Base-by-base conservation (phyloP, 768 basidiomycete genomes). In the Mrakia hoshinonis region DNA sequence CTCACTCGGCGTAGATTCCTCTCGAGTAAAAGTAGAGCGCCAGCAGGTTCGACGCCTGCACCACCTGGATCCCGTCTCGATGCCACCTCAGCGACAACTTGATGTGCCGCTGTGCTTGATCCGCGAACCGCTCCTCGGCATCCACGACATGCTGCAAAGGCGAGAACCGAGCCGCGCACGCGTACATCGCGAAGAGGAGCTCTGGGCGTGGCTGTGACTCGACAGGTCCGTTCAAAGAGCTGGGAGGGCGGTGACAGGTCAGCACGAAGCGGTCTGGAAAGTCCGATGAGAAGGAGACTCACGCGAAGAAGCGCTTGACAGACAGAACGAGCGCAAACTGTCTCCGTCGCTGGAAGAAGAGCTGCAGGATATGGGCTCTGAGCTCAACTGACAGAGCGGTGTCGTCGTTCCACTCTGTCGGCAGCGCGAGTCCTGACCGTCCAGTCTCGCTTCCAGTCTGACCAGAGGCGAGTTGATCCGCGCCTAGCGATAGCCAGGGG, bases 161-260 rank as follows among this genome's bases (percentile, higher is more conserved):
- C 3, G 58, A 61, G 34, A 61, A 61, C 34, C 34, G 20, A 1
- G 58, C 31, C 11, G 36, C 58, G n/a, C 20, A 31, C 7, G 58
- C 58, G 22, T 36, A 61, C 58, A 61, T 61, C 9, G 58, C 58
- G 22, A 61, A 61, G 34, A 61, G 31, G 31, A 61, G 58, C 31
- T 31, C 58, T 39, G 31, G 58, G 4, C 31, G 36, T 7, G 58
- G 58, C 18, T 34, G 58, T 9, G 31, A 22, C 18, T 38, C 34
- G 1, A 22, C 15, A 3, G 58, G 58, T 2, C 58, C 58, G 36
- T 34, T 34, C 15, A 61, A 31, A 18, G 58, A 61, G 15, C 58
- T 61, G 36, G 6, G 36, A 38, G 22, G 20, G 22, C 29, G 22
- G 20, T 15, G 54, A 58, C 2, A 31, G 5, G 36, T 9, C 18